phyloP scores from a whole-genome alignment of 257 asterid species.

The Przewalskia tangutica region DNA sequence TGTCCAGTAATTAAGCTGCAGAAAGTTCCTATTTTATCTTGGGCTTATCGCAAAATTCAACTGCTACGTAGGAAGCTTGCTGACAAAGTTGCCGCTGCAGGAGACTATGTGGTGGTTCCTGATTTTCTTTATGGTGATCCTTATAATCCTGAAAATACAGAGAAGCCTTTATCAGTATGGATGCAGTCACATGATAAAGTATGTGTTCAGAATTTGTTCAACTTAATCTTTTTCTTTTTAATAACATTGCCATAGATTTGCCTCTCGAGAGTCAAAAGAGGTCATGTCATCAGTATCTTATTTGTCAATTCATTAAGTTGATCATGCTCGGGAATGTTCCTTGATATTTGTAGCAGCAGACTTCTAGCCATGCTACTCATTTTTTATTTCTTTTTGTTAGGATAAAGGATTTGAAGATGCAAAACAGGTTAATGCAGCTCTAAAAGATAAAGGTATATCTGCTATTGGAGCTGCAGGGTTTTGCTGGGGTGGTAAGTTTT shows the following conservation, averaged over 20 bases:
- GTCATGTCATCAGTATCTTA: not conserved
- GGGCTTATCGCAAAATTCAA: not conserved
- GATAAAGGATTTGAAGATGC: conserved; percentile 40
- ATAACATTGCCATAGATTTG: not conserved
- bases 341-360: not conserved
- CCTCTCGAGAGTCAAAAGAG: not conserved
- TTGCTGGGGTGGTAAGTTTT: conserved; percentile 49
- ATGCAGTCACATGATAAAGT: conserved; percentile 3
- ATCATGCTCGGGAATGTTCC: not conserved
- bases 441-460: conserved; percentile 34
- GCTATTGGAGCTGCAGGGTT: conserved; percentile 51
- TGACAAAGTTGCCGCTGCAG: conserved; percentile 55
- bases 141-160: conserved; percentile 20
- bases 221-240: not conserved
- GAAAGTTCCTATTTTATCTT: not conserved
- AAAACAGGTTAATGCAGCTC: conserved; percentile 30
- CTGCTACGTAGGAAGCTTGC: conserved; percentile 35
- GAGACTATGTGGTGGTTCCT: conserved; percentile 50
- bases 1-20: not conserved
- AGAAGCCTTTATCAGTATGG: conserved; percentile 27
- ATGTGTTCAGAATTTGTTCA: not conserved
- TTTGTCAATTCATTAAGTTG: not conserved
- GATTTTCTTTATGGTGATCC: conserved; percentile 58
- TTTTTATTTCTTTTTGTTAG: conserved; percentile 11
- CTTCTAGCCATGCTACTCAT: not conserved